Conservation (phyloP, 768 basidiomycete genomes). For the Calocybe indica region DNA sequence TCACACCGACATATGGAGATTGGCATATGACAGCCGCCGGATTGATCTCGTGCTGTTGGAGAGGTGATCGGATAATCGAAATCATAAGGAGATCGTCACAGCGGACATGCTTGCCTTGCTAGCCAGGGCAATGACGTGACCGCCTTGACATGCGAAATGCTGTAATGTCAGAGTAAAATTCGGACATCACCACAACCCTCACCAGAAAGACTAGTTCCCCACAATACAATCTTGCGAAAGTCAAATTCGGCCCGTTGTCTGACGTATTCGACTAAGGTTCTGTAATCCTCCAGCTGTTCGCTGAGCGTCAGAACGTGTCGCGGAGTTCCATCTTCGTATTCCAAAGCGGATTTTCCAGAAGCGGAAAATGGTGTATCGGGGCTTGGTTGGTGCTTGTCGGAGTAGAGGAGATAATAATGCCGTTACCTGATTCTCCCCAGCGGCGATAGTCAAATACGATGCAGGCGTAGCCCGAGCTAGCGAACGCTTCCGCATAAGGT, state of each 20-base stretch:
- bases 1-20: slow-evolving; percentile 24
- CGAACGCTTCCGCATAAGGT: slow-evolving; percentile 23
- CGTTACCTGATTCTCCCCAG: slow-evolving; percentile 29
- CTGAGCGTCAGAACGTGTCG: slow-evolving; percentile 18
- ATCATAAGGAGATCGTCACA: background rate
- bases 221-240: slow-evolving; percentile 22
- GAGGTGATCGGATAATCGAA: background rate
- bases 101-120: slow-evolving; percentile 15
- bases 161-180: background rate
- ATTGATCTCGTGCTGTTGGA: slow-evolving; percentile 16
- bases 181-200: background rate
- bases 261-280: slow-evolving; percentile 26
- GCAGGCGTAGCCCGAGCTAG: slow-evolving; percentile 22
- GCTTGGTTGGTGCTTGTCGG: too few relatives aligned
- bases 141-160: slow-evolving; percentile 12
- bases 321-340: slow-evolving; percentile 24
- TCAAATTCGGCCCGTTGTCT: slow-evolving; percentile 23
- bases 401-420: too few relatives aligned
- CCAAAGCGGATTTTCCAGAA: background rate
- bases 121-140: slow-evolving; percentile 22
- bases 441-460: slow-evolving; percentile 32
- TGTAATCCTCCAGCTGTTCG: slow-evolving; percentile 31
- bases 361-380: background rate
- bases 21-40: slow-evolving; percentile 23
- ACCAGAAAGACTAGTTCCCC: slow-evolving; percentile 30